These are phyloP conservation scores for Porpolomopsis calyptriformis DNA, from an alignment of 768 basidiomycete species.

Conservation along the genomic window DNA sequence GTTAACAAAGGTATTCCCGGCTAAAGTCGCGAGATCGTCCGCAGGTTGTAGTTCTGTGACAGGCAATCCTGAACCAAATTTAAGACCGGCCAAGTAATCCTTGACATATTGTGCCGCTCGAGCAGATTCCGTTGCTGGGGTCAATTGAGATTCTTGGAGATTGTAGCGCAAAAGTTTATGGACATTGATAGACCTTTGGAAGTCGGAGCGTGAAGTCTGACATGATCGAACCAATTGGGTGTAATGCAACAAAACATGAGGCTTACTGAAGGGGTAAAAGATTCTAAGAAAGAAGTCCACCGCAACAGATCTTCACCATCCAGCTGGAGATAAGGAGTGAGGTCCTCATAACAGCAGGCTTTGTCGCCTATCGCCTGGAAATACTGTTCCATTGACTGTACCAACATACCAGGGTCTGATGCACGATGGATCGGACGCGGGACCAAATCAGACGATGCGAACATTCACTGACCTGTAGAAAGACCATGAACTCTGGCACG, in stretches of 20 bases:
- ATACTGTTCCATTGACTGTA: conserved; percentile 51
- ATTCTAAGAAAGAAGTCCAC: conserved; percentile 47
- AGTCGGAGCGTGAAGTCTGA: conserved; percentile 40
- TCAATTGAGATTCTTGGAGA: conserved; percentile 38
- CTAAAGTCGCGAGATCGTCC: conserved; percentile 74
- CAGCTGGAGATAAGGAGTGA: conserved; percentile 53
- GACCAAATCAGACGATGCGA: neutral
- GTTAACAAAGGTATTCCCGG: conserved; percentile 55
- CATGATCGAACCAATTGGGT: neutral
- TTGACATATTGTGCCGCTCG: conserved; percentile 42
- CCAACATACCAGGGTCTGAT: conserved; percentile 35
- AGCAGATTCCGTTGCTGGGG: conserved; percentile 43
- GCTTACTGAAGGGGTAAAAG: conserved; percentile 29
- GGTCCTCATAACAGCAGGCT: conserved; percentile 79
- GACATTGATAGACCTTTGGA: conserved; percentile 63
- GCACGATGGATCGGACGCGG: neutral
- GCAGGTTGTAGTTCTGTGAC: conserved; percentile 76
- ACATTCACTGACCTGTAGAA: conserved; percentile 30
- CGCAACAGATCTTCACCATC: conserved; percentile 34
- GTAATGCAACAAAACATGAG: conserved; percentile 28
- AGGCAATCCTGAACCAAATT: conserved; percentile 55
- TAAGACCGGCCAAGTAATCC: conserved; percentile 57
- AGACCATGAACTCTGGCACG: conserved; percentile 40
- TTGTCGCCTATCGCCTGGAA: conserved; percentile 68
- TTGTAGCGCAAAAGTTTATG: conserved; percentile 64